Evolutionary conservation across 2,329 filamentous ascomycete genomes (phyloP), one percentile per base, ranked within the genome.

Genomic region (Trichothecium roseum): DNA sequence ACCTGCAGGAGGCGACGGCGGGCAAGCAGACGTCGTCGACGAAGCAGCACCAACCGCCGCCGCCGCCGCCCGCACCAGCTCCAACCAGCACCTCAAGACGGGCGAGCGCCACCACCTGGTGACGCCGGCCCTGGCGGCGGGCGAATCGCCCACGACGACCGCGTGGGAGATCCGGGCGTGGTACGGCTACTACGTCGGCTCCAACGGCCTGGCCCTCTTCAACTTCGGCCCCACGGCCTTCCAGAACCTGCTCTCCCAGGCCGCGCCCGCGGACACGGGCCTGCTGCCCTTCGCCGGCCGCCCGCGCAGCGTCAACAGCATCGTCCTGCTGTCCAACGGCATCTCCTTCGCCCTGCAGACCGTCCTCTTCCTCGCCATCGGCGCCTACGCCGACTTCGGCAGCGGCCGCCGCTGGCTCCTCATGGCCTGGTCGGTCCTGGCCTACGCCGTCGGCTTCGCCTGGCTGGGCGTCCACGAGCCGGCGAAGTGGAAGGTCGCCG

Each of bases 301-400:
- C 27, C 53, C 64, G 17, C 66, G 74, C 36, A 72, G 72, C n/a
- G 69, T 79, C 46, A 77, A 78, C 51, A 76, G 69, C 38, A 76
- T 82, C 36, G 74, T 83, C 4, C 59, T 83, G 7, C 60, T 81
- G 0, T 66, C 67, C 50, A 82, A 82, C 46, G 78, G 79, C 36
- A 74, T 82, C 37, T 76, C 69, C 13, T 84, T 84, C 49, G 75
- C 77, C 2, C 68, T 80, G 26, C 78, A 83, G 49, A 69, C 76
- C 18, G 63, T 72, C 7, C 47, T 74, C 5, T 72, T 74, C 46
- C 55, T 74, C 18, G 45, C 64, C 39, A 60, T 73, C 3, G 70
- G 69, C 36, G 62, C 62, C 0, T 69, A 68, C 41, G 68, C 69
- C 43, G 79, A 83, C 51, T 84, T 81, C 49, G 79, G 79, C 4